phyloP scores from a whole-genome alignment of 805 yeast species.

The Brettanomyces nanus region DNA sequence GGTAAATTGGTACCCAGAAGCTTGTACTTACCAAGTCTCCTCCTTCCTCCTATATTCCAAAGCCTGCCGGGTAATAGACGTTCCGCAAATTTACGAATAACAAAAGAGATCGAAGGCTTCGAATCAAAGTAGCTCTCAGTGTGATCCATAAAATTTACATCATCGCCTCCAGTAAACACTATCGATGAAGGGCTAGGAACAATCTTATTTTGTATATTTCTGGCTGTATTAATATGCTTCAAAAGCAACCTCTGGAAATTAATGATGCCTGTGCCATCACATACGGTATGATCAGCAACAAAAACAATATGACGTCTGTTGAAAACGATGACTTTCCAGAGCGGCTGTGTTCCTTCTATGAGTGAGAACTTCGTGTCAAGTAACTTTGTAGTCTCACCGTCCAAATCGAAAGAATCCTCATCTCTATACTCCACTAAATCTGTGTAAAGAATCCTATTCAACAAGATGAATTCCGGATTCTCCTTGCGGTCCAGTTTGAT shows the following conservation, averaged over 20 bases:
- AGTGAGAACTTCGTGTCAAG: not conserved
- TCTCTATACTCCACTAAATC: slow-evolving; percentile 1
- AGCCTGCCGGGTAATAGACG: not conserved
- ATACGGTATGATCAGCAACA: slow-evolving; percentile 1
- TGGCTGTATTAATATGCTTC: not conserved
- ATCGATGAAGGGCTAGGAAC: not conserved
- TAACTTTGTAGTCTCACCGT: not conserved
- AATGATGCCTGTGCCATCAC: slow-evolving; percentile 1
- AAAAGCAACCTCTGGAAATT: slow-evolving; percentile 1
- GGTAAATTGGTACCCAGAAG: not conserved
- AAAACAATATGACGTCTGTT: not conserved
- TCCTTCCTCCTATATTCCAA: too few relatives aligned
- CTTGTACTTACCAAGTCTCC: not conserved
- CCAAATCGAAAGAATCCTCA: not conserved
- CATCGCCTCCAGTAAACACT: not conserved
- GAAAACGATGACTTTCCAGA: slow-evolving; percentile 2
- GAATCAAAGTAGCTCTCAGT: not conserved
- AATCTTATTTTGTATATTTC: not conserved
- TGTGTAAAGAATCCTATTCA: not conserved
- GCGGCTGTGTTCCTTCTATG: not conserved
- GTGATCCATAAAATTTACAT: not conserved
- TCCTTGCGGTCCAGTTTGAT: not conserved
- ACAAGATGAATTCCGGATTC: too few relatives aligned
- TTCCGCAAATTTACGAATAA: not conserved
- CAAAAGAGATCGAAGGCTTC: not conserved